These are phyloP conservation scores for Blastocrithidia nonstop DNA, from an alignment of 208 protist genomes.

Conservation along the genomic window DNA sequence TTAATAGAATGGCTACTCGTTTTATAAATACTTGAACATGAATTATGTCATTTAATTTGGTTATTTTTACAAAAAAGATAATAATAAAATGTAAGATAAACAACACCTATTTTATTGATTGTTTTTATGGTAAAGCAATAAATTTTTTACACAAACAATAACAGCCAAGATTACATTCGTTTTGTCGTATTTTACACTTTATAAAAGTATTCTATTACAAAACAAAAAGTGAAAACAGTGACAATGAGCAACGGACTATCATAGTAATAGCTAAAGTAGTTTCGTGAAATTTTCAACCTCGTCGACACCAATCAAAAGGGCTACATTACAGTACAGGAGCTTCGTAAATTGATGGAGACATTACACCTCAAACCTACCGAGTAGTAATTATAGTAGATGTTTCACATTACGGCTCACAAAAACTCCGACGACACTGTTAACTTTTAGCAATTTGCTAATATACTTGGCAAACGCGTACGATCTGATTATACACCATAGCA, in stretches of 20 bases:
- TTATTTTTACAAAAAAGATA: not conserved
- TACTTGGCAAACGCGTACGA: conserved; percentile 79
- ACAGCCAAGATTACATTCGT: no score
- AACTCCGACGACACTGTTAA: conserved; percentile 52
- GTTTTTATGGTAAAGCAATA: no score
- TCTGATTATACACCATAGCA: conserved; percentile 77
- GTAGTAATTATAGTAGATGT: conserved; percentile 72
- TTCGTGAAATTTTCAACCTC: conserved; percentile 88
- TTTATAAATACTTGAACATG: not conserved
- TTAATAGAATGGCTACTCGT: not conserved
- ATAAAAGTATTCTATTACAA: not conserved
- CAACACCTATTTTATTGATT: not conserved
- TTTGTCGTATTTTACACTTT: no score
- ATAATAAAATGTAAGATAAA: not conserved
- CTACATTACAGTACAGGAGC: conserved; percentile 53
- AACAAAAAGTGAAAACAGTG: not conserved
- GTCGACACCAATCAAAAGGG: conserved; percentile 67
- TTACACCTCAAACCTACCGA: conserved; percentile 75
- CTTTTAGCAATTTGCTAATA: conserved; percentile 74
- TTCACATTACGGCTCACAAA: no score
- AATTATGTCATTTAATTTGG: conserved; percentile 1
- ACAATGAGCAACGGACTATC: conserved; percentile 19
- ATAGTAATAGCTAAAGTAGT: conserved; percentile 65
- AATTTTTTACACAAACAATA: no score
- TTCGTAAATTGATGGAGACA: conserved; percentile 76